These are phyloP conservation scores for Aureobasidium subglaciale DNA, from an alignment of 2,329 filamentous ascomycete species.

Conservation along the genomic window DNA sequence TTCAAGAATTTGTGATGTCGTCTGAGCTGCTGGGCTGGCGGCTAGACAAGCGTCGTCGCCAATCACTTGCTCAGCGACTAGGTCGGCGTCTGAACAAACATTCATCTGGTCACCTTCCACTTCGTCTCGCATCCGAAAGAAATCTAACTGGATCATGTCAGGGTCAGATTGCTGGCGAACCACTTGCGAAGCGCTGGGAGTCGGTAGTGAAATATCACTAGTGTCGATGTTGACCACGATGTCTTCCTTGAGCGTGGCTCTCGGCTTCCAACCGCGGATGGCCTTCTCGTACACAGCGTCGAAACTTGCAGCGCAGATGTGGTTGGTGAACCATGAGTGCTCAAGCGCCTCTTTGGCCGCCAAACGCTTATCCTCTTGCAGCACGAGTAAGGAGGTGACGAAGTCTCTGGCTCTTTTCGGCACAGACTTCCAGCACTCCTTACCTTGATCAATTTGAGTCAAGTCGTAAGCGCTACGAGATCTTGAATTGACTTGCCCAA, in stretches of 20 bases:
- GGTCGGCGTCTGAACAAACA: neutral
- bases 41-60: neutral
- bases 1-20: neutral
- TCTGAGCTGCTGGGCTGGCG: neutral
- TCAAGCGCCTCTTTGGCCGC: conserved; percentile 46
- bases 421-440: conserved; percentile 36
- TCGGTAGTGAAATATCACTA: neutral
- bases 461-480: conserved; percentile 38
- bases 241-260: conserved; percentile 8
- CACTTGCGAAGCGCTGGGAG: neutral
- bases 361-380: conserved; percentile 45
- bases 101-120: neutral
- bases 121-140: neutral
- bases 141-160: neutral
- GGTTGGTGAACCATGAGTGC: conserved; percentile 52
- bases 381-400: conserved; percentile 43
- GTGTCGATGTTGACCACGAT: conserved; percentile 5
- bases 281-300: conserved; percentile 44
- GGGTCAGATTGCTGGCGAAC: neutral
- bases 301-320: conserved; percentile 40
- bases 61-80: neutral
- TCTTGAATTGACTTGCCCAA: conserved; percentile 24
- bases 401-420: conserved; percentile 37
- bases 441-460: conserved; percentile 36
- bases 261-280: conserved; percentile 45